Evolutionary conservation across 1,139 yeast genomes (phyloP).

Genomic region (Geotrichum phurueaensis): DNA sequence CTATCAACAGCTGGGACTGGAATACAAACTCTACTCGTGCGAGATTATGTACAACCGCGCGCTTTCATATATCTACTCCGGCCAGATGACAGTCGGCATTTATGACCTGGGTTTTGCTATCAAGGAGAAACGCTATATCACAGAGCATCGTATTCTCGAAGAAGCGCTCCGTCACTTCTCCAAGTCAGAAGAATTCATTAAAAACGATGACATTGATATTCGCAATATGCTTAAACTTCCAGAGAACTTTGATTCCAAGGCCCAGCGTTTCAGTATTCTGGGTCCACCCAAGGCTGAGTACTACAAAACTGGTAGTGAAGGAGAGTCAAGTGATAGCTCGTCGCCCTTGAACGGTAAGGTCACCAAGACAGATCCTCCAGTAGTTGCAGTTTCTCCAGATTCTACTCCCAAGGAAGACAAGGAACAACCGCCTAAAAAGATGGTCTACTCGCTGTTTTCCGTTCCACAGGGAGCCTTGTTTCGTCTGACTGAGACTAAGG

Average conservation of each 20-base stretch:
- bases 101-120: constrained; percentile 20
- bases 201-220: not conserved
- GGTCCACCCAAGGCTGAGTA: constrained; percentile 10
- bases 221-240: constrained; percentile 11
- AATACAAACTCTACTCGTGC: constrained; percentile 23
- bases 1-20: constrained; percentile 25
- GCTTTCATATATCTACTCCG: constrained; percentile 21
- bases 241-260: constrained; percentile 4
- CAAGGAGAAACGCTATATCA: constrained; percentile 19
- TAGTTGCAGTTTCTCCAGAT: not conserved
- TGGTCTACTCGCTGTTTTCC: constrained; percentile 11
- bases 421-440: not conserved
- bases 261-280: constrained; percentile 10
- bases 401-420: not conserved
- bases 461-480: constrained; percentile 15
- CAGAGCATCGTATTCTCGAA: constrained; percentile 22
- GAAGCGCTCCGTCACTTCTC: constrained; percentile 20
- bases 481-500: constrained; percentile 12
- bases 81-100: constrained; percentile 19
- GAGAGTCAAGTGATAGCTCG: not conserved
- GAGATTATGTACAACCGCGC: constrained; percentile 26
- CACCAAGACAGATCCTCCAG: not conserved
- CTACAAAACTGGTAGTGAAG: not conserved
- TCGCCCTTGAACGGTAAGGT: not conserved
- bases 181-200: constrained; percentile 3